These are phyloP conservation scores for Mycena venus DNA, from an alignment of 768 basidiomycete species.

Conservation along the genomic window DNA sequence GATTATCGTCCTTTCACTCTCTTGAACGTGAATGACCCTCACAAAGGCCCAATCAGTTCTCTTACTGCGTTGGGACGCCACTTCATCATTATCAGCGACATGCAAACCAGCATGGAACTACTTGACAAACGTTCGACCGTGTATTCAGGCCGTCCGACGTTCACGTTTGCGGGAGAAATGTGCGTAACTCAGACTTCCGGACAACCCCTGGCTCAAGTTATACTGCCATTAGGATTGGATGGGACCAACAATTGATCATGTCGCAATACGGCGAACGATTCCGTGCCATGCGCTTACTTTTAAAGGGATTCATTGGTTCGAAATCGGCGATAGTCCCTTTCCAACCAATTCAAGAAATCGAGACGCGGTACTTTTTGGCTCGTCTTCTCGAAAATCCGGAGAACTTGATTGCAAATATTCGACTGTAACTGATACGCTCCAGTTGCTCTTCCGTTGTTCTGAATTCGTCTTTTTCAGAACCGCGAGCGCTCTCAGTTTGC, in stretches of 20 bases:
- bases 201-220: conserved; percentile 25
- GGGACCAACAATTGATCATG: conserved; percentile 45
- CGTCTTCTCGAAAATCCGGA: conserved; percentile 54
- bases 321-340: conserved; percentile 50
- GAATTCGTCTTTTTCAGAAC: conserved; percentile 38
- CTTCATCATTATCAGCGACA: conserved; percentile 44
- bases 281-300: conserved; percentile 56
- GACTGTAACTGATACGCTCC: conserved; percentile 44
- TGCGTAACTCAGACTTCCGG: conserved; percentile 13
- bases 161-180: conserved; percentile 53
- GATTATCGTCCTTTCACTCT: not conserved
- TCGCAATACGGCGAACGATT: conserved; percentile 52
- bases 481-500: conserved; percentile 56
- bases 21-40: not conserved
- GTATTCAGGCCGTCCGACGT: conserved; percentile 49
- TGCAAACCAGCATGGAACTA: conserved; percentile 47
- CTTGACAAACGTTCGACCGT: conserved; percentile 50
- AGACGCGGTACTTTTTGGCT: conserved; percentile 59
- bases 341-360: conserved; percentile 52
- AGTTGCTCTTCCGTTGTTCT: not conserved
- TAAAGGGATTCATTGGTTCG: conserved; percentile 57
- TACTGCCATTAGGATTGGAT: conserved; percentile 42
- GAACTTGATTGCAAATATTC: conserved; percentile 53
- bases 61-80: conserved; percentile 42
- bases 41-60: conserved; percentile 41